Evolutionary conservation across 2,329 filamentous ascomycete genomes (phyloP).

Genomic region (Cephalotrichum gorgonifer): DNA sequence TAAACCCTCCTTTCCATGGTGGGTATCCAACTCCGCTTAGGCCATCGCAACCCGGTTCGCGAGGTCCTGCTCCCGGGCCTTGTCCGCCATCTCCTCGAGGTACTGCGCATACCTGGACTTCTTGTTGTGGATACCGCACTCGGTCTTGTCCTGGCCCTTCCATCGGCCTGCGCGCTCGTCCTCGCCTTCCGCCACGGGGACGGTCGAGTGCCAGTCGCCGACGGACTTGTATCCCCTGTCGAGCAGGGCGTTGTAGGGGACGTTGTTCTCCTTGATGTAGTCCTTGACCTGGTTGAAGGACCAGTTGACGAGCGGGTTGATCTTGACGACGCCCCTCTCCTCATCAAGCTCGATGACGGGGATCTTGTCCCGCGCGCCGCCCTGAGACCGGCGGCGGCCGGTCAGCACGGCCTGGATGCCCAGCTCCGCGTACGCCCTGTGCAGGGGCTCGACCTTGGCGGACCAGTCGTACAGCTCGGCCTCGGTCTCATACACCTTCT

Average conservation of each 20-base stretch:
- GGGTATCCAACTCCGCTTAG: background rate
- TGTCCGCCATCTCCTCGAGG: conserved; percentile 61
- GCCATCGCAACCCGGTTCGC: background rate
- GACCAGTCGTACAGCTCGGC: conserved; percentile 92
- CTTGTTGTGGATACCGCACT: conserved; percentile 98
- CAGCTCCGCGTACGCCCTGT: conserved; percentile 81
- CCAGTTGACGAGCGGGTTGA: conserved; percentile 97
- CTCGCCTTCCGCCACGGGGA: conserved; percentile 79
- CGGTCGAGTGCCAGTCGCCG: conserved; percentile 96
- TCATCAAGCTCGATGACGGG: conserved; percentile 85
- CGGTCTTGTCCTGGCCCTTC: conserved; percentile 93
- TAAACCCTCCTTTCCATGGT: too few species aligned
- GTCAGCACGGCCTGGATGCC: conserved; percentile 86
- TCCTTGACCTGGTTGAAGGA: conserved; percentile 78
- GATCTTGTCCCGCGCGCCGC: conserved; percentile 81
- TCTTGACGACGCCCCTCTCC: conserved; percentile 84
- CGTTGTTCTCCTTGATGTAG: conserved; percentile 76
- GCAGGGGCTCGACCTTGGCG: conserved; percentile 93
- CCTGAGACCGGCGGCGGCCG: conserved; percentile 83
- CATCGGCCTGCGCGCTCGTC: conserved; percentile 93
- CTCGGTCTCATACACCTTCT: conserved; percentile 73
- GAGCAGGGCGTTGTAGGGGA: conserved; percentile 88
- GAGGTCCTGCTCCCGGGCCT: conserved; percentile 26
- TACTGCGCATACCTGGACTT: conserved; percentile 83
- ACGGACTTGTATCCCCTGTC: conserved; percentile 96